Base-by-base conservation (phyloP, 306 rosid genomes). In the Lagenaria siceraria region DNA sequence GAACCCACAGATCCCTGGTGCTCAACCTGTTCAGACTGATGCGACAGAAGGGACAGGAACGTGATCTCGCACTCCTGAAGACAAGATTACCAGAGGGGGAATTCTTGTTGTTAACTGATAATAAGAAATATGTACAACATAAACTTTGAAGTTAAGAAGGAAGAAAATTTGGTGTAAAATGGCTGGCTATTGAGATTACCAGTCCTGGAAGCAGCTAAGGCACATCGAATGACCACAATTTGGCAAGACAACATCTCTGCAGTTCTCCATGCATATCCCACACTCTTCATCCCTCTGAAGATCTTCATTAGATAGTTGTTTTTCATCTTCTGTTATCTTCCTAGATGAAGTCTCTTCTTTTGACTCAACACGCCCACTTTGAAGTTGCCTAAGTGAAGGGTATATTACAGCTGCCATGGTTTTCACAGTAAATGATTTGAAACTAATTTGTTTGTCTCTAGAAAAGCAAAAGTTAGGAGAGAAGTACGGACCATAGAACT, bases 31-130 rank as follows among this genome's bases (percentile, higher is more conserved):
- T 87, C 22, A 92, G 81, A 84, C 85, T 85, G 56, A 87, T 83
- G 1, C 97, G 89, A 76, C 93, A 92, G 74, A 92, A 92, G 18
- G 97, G 96, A 78, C 97, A 92, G 52, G 97, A 92, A 56, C 88
- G 87, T 21, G 97, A 88, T 72, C 97, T 82, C 6, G 78, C 56
- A 52, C 86, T 84, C 96, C 96, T 92, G 89, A 42, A 79, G 65
- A 9, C 70, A 49, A 78, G 49, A 31, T 27, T 38, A 60, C 35
- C 48, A 51, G 1, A 49, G 25, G 33, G 25, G 49, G 3, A 70
- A 10, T 17, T 43, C n/a, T 46, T n/a, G 11, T 49, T 51, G 29
- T 21, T 31, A 31, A 6, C 24, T n/a, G 10, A 38, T 24, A 4
- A 58, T 76, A 38, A 35, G 21, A 38, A 40, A 58, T 24, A 4